Percentiles rank a stretch among this genome's conserved stretches.
phyloP scores from a whole-genome alignment of 371 early-diverging fungal genomes.

The Rhizomucor pusillus region DNA sequence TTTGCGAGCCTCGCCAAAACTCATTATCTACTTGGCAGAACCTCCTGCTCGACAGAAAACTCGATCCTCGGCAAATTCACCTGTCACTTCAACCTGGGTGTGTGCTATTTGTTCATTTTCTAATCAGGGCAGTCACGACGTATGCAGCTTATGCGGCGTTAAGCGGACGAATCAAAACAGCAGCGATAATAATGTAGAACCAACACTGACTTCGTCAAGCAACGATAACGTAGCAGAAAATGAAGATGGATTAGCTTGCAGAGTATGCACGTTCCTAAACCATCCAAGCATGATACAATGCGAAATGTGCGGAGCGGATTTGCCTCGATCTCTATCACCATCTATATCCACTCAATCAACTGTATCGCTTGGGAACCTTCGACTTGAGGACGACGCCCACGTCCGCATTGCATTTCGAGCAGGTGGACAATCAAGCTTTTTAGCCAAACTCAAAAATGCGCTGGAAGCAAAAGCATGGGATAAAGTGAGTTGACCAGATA shows the following conservation, averaged over 20 bases:
- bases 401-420: conserved; percentile 78
- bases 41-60: conserved; percentile 10
- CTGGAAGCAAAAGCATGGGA: conserved; percentile 67
- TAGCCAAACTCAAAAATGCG: conserved; percentile 56
- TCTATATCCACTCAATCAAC: conserved; percentile 4
- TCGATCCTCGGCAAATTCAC: conserved; percentile 1
- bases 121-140: conserved; percentile 46
- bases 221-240: conserved; percentile 5
- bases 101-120: conserved; percentile 74
- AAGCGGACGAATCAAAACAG: conserved; percentile 4
- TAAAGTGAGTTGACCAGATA: conserved; percentile 12
- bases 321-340: conserved; percentile 20
- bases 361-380: background rate
- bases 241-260: conserved; percentile 45
- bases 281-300: conserved; percentile 77
- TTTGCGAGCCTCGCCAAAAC: conserved; percentile 65
- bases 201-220: conserved; percentile 1
- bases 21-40: conserved; percentile 48
- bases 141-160: conserved; percentile 80
- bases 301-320: conserved; percentile 72
- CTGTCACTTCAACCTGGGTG: conserved; percentile 51
- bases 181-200: too few species aligned
- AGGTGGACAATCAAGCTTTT: conserved; percentile 66
- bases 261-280: conserved; percentile 83
- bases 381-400: conserved; percentile 11